phyloP scores from a whole-genome alignment of 1,284 basidiomycete species.

The Trametes sp. region DNA sequence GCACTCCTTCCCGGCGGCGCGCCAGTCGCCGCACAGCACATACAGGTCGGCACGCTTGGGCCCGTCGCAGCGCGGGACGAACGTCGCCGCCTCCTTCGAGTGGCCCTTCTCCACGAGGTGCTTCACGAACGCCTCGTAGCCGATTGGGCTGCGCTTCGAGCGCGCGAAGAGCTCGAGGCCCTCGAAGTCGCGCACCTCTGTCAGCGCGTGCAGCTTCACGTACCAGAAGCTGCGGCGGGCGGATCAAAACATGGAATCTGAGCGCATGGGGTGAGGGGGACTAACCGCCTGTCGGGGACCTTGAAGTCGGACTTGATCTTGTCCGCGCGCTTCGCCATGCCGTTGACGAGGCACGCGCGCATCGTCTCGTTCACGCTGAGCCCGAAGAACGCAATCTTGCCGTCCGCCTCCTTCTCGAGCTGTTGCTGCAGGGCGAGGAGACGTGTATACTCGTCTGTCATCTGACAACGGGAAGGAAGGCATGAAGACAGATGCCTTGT shows the following conservation, averaged over 20 bases:
- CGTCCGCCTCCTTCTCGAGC: constrained; percentile 86
- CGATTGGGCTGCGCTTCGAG: constrained; percentile 91
- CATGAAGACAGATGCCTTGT: neutral
- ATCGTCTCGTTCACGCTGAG: constrained; percentile 88
- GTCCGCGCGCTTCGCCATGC: constrained; percentile 88
- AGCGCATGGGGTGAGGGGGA: neutral
- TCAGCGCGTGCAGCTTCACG: constrained; percentile 85
- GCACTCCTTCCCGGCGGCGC: constrained; percentile 85
- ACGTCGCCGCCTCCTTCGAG: constrained; percentile 74
- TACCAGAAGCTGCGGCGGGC: constrained; percentile 81
- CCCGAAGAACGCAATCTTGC: constrained; percentile 78
- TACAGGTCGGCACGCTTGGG: constrained; percentile 87
- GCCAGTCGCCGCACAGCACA: constrained; percentile 89
- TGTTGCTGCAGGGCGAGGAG: constrained; percentile 85
- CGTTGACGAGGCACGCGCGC: constrained; percentile 75
- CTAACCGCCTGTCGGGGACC: no score
- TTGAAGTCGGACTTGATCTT: no score
- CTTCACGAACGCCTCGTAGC: constrained; percentile 92
- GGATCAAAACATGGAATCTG: neutral
- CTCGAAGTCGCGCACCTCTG: constrained; percentile 83
- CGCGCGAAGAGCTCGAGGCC: constrained; percentile 85
- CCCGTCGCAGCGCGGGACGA: constrained; percentile 84
- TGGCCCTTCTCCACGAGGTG: constrained; percentile 79
- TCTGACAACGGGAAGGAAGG: no score
- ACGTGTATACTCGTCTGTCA: constrained; percentile 87